Percentiles rank a stretch among this genome's conserved stretches.
phyloP scores from a whole-genome alignment of 2,329 filamentous ascomycete genomes.

The Penicillium sp. region DNA sequence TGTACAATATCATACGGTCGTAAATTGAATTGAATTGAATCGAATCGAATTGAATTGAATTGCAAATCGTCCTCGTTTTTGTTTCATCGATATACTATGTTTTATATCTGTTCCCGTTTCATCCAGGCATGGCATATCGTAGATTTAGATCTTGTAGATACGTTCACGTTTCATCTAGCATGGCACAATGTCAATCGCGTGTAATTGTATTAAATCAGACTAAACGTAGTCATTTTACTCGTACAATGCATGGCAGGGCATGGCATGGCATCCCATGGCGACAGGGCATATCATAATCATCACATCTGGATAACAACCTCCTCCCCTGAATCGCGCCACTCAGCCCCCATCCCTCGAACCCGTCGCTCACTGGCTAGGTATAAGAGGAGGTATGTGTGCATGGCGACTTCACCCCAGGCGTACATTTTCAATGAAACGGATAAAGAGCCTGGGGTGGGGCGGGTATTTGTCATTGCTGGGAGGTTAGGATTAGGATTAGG shows the following conservation, averaged over 20 bases:
- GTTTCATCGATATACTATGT: neutral
- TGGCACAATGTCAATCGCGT: too few species aligned
- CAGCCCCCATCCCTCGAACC: constrained; percentile 60
- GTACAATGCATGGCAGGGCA: too few species aligned
- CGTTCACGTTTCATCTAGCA: too few species aligned
- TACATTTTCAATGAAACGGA: constrained; percentile 65
- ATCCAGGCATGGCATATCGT: too few species aligned
- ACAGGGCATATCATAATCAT: too few species aligned
- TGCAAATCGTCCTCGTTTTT: neutral
- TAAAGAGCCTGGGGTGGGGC: neutral
- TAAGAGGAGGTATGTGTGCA: constrained; percentile 74
- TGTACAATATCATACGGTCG: constrained; percentile 25
- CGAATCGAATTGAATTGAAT: too few species aligned
- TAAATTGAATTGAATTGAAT: constrained; percentile 13
- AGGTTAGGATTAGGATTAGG: neutral
- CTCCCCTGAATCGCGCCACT: constrained; percentile 70
- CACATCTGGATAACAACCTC: constrained; percentile 59
- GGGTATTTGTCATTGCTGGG: too few species aligned
- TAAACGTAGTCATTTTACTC: too few species aligned
- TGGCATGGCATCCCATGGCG: too few species aligned
- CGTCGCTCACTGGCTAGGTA: constrained; percentile 71
- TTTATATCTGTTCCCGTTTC: too few species aligned
- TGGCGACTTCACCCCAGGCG: constrained; percentile 75
- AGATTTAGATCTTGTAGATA: too few species aligned
- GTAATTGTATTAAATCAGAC: too few species aligned